These are phyloP conservation scores for Alternaria infectoria DNA, from an alignment of 2,329 filamentous ascomycete genomes.

Conservation along the genomic window DNA sequence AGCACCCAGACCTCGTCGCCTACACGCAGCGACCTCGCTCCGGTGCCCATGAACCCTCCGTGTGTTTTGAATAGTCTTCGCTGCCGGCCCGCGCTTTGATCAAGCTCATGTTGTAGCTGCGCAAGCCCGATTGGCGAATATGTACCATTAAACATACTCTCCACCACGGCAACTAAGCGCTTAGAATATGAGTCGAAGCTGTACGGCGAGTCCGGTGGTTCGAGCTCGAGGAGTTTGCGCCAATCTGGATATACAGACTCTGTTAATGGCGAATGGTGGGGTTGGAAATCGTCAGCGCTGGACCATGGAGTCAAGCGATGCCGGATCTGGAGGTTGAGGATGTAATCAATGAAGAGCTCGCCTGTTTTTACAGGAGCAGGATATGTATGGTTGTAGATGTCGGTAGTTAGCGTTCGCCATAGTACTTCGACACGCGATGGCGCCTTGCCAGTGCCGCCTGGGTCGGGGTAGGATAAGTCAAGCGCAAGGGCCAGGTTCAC, in stretches of 20 bases:
- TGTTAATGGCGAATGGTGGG: constrained; percentile 31
- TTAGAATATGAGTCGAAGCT: constrained; percentile 20
- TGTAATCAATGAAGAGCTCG: constrained; percentile 34
- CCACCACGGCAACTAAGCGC: constrained; percentile 24
- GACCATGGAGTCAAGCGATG: constrained; percentile 38
- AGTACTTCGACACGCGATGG: constrained; percentile 31
- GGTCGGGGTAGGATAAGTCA: constrained; percentile 22
- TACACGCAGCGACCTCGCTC: constrained; percentile 23
- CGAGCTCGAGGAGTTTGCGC: constrained; percentile 28
- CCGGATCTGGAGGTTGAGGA: constrained; percentile 35
- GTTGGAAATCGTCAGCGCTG: constrained; percentile 32
- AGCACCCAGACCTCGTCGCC: constrained; percentile 32
- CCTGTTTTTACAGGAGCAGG: constrained; percentile 25
- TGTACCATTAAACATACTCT: constrained; percentile 35
- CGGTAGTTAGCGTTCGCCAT: constrained; percentile 32
- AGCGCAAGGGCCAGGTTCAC: constrained; percentile 26
- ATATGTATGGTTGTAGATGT: constrained; percentile 28
- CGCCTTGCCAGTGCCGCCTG: background rate
- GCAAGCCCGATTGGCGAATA: constrained; percentile 35
- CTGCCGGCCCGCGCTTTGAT: constrained; percentile 28
- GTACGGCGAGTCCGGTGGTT: constrained; percentile 26
- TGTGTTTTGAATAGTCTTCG: constrained; percentile 31
- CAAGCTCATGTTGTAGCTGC: constrained; percentile 36
- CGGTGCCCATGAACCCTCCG: constrained; percentile 27
- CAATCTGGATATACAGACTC: constrained; percentile 36